These are phyloP conservation scores for Fusarium fujikuroi DNA, from an alignment of 2,329 filamentous ascomycete species.

Conservation along the genomic window DNA sequence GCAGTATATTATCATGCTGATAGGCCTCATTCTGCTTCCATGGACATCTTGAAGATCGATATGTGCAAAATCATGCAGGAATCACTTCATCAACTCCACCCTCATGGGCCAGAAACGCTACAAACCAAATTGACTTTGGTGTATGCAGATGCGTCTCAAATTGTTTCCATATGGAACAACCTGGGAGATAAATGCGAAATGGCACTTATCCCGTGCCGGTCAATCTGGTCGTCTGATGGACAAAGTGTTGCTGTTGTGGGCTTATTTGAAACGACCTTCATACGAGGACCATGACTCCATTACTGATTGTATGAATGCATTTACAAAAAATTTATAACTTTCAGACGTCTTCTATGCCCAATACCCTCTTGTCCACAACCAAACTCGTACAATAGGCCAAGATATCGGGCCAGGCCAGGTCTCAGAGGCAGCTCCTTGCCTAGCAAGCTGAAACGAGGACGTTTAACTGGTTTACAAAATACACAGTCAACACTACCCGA, in stretches of 20 bases:
- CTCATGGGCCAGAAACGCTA: constrained; percentile 5
- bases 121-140: constrained; percentile 45
- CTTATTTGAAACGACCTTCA: constrained; percentile 45
- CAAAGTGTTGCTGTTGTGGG: constrained; percentile 49
- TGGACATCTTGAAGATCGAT: constrained; percentile 22
- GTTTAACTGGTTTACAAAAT: background rate
- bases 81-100: constrained; percentile 38
- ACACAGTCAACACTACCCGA: background rate
- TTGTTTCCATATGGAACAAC: constrained; percentile 30
- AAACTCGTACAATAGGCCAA: background rate
- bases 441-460: background rate
- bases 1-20: constrained; percentile 34
- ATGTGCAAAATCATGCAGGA: constrained; percentile 37
- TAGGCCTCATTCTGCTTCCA: background rate
- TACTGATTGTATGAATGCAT: constrained; percentile 10
- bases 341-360: background rate
- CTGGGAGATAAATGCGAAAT: background rate
- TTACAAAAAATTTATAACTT: background rate
- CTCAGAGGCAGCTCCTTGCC: background rate
- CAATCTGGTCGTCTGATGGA: constrained; percentile 49
- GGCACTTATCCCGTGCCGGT: constrained; percentile 51
- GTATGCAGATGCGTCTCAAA: constrained; percentile 46
- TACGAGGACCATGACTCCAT: constrained; percentile 10
- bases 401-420: background rate
- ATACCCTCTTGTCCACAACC: background rate